Conservation (phyloP, 1,284 basidiomycete genomes). For the Pseudozyma sp. region DNA sequence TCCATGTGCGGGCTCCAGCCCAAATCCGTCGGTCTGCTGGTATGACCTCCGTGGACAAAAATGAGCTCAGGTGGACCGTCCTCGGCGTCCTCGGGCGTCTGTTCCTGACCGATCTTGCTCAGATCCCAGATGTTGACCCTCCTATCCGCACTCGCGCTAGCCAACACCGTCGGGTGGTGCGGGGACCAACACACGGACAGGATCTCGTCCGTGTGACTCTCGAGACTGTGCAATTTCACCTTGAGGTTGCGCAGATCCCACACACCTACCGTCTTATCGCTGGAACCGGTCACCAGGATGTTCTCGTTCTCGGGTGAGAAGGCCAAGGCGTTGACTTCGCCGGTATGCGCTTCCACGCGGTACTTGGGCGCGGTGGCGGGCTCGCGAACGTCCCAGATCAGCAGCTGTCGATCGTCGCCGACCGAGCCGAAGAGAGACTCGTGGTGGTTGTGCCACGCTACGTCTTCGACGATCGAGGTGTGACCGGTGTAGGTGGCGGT, state of each 20-base stretch:
- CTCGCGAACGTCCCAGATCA: conserved; percentile 93
- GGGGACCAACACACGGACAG: conserved; percentile 95
- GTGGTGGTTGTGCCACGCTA: conserved; percentile 90
- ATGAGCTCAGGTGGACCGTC: conserved; percentile 81
- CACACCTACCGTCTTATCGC: conserved; percentile 91
- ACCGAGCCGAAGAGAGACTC: conserved; percentile 92
- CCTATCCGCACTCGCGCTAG: conserved; percentile 83
- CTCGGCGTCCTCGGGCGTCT: conserved; percentile 96
- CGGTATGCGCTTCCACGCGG: conserved; percentile 82
- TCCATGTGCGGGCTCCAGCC: conserved; percentile 65
- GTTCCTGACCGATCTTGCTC: conserved; percentile 90
- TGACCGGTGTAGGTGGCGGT: conserved; percentile 82
- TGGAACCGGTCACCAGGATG: conserved; percentile 91
- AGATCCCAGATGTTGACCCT: conserved; percentile 97
- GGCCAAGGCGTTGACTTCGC: conserved; percentile 89
- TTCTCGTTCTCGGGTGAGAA: conserved; percentile 87
- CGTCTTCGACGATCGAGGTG: conserved; percentile 78
- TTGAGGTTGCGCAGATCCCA: conserved; percentile 87
- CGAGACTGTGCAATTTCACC: conserved; percentile 85
- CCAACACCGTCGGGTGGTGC: conserved; percentile 73
- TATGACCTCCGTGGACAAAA: conserved; percentile 68
- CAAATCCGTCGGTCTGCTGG: conserved; percentile 63
- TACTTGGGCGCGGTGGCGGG: conserved; percentile 74
- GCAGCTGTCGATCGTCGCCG: conserved; percentile 93
- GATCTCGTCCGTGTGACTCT: conserved; percentile 93